A percentile compares a stretch with the other conserved stretches of the same genome.
These are phyloP conservation scores for Astraeus odoratus DNA, from an alignment of 768 basidiomycete genomes.

Conservation along the genomic window DNA sequence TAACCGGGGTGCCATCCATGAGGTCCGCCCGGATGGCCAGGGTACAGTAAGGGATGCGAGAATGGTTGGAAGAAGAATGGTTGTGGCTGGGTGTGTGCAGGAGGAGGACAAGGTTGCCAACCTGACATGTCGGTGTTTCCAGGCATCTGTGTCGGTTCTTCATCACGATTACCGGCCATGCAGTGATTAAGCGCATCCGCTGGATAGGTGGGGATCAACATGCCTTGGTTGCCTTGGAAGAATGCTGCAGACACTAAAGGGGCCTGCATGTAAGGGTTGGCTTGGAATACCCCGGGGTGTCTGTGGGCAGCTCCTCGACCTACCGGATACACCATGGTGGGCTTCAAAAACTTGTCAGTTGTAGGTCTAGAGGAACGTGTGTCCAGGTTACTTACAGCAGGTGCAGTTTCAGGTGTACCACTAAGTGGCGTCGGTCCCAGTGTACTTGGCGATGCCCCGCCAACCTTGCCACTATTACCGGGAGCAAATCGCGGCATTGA, in stretches of 20 bases:
- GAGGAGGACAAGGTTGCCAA: slow-evolving; percentile 29
- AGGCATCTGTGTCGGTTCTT: slow-evolving; percentile 11
- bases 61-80: slow-evolving; percentile 26
- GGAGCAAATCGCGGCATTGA: slow-evolving; percentile 19
- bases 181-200: slow-evolving; percentile 67
- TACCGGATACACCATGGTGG: slow-evolving; percentile 46
- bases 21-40: slow-evolving; percentile 11
- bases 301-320: slow-evolving; percentile 23
- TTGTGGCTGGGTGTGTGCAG: slow-evolving; percentile 24
- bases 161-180: slow-evolving; percentile 41
- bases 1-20: slow-evolving; percentile 24
- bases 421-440: slow-evolving; percentile 26
- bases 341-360: slow-evolving; percentile 24
- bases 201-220: slow-evolving; percentile 63
- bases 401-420: slow-evolving; percentile 33
- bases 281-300: slow-evolving; percentile 12
- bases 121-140: slow-evolving; percentile 23
- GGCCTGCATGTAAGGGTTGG: slow-evolving; percentile 32
- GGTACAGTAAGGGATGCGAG: slow-evolving; percentile 13
- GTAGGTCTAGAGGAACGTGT: background rate
- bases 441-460: slow-evolving; percentile 24
- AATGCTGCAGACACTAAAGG: slow-evolving; percentile 63
- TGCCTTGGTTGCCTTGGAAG: slow-evolving; percentile 65
- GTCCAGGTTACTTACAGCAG: slow-evolving; percentile 35
- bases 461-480: slow-evolving; percentile 33